These are phyloP conservation scores for Aspergillus texensis DNA, from an alignment of 2,329 filamentous ascomycete genomes.

Conservation along the genomic window DNA sequence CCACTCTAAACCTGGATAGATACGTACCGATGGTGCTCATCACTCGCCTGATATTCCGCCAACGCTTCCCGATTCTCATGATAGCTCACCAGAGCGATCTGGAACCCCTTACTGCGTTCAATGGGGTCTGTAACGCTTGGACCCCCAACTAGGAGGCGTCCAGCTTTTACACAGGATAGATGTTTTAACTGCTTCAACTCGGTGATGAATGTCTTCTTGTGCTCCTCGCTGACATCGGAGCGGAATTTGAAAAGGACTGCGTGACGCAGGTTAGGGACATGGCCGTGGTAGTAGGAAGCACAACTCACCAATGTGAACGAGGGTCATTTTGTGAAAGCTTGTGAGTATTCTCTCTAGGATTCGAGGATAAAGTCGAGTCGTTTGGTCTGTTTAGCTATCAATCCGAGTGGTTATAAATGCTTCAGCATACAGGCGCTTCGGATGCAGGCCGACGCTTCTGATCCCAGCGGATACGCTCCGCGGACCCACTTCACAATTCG, in stretches of 20 bases:
- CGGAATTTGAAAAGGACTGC: conserved; percentile 56
- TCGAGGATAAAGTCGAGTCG: accelerated
- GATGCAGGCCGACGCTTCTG: not conserved
- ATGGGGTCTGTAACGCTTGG: conserved; percentile 57
- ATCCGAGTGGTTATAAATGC: not conserved
- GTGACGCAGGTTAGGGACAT: not conserved
- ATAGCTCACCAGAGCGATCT: conserved; percentile 56
- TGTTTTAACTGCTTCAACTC: conserved; percentile 55
- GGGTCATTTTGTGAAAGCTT: not conserved
- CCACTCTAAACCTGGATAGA: not conserved
- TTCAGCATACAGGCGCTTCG: not conserved
- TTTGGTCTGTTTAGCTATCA: not conserved
- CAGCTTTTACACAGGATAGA: conserved; percentile 52
- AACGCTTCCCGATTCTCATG: conserved; percentile 51
- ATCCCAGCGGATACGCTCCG: not conserved
- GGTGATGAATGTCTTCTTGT: conserved; percentile 49
- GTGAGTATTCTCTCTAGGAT: not conserved
- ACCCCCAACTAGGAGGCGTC: conserved; percentile 55
- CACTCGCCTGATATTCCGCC: conserved; percentile 55
- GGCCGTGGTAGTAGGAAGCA: too few species aligned
- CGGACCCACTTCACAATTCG: not conserved
- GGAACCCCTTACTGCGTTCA: conserved; percentile 56
- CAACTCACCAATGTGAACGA: conserved; percentile 8
- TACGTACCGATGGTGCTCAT: conserved; percentile 53
- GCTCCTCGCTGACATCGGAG: conserved; percentile 43